Conservation (phyloP, 257 asterid species). For the Nicotiana obtusifolia region DNA sequence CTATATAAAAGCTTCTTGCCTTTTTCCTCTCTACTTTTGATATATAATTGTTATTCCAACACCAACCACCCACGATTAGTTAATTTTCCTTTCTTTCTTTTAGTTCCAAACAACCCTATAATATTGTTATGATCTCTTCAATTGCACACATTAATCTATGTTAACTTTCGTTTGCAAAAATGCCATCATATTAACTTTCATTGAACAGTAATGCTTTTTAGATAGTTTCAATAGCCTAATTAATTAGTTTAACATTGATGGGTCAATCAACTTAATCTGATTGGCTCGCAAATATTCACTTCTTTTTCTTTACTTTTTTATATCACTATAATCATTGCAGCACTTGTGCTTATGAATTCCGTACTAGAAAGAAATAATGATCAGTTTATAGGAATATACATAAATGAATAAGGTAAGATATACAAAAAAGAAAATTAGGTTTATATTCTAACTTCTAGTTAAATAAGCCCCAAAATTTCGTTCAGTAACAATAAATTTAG, state of each 20-base stretch:
- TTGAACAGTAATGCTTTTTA: constrained; percentile 14
- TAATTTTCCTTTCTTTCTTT: constrained; percentile 20
- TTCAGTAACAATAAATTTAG: too few relatives aligned
- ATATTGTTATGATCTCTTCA: constrained; percentile 83
- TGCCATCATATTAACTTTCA: constrained; percentile 13
- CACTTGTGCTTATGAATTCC: not conserved
- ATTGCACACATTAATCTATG: constrained; percentile 63
- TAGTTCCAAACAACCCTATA: constrained; percentile 55
- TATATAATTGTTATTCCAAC: constrained; percentile 26
- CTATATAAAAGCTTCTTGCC: constrained; percentile 67
- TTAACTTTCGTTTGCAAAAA: constrained; percentile 33
- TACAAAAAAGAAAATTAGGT: not conserved
- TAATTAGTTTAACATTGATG: constrained; percentile 11
- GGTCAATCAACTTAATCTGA: constrained; percentile 18
- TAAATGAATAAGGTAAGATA: not conserved
- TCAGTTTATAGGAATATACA: not conserved
- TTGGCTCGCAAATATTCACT: constrained; percentile 21
- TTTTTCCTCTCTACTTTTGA: constrained; percentile 40
- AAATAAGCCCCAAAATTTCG: not conserved
- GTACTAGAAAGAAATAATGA: not conserved
- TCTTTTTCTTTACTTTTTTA: not conserved
- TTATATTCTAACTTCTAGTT: not conserved
- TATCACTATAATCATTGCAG: not conserved
- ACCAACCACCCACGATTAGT: constrained; percentile 53
- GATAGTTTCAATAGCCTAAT: constrained; percentile 6